These are phyloP conservation scores for Coriolopsis trogii DNA, from an alignment of 1,284 basidiomycete genomes.

Conservation along the genomic window DNA sequence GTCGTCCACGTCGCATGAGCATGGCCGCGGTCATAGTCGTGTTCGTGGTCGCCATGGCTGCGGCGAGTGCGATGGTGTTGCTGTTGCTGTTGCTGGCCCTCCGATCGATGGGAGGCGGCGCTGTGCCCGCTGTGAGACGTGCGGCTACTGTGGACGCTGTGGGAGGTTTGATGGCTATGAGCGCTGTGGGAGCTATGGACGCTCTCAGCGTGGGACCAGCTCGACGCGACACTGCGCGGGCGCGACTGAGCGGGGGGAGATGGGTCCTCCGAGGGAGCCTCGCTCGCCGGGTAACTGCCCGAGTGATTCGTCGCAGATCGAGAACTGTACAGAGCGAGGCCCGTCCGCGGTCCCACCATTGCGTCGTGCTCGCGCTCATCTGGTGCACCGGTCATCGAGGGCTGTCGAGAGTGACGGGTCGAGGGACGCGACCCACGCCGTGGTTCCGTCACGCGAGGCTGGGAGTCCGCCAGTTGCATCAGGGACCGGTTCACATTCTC, in stretches of 20 bases:
- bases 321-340: constrained; percentile 24
- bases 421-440: constrained; percentile 13
- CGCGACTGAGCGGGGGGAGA: constrained; percentile 7
- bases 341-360: constrained; percentile 22
- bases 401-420: constrained; percentile 15
- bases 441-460: background rate
- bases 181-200: constrained; percentile 6
- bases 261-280: constrained; percentile 4
- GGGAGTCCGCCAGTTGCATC: constrained; percentile 12
- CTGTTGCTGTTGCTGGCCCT: no score
- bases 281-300: constrained; percentile 1
- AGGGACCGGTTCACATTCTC: constrained; percentile 23
- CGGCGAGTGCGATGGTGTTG: constrained; percentile 12
- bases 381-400: constrained; percentile 14
- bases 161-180: constrained; percentile 5
- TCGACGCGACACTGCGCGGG: constrained; percentile 14
- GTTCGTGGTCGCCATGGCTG: constrained; percentile 2
- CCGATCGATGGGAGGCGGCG: constrained; percentile 6
- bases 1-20: constrained; percentile 3
- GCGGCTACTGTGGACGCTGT: background rate
- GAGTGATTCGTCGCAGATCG: constrained; percentile 14
- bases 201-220: constrained; percentile 18
- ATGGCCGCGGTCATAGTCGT: background rate
- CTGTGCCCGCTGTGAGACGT: background rate
- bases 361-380: constrained; percentile 9